A percentile compares a stretch with the other conserved stretches of the same genome.
Evolutionary conservation across 805 yeast species (phyloP).

Genomic region (Candida easanensis): DNA sequence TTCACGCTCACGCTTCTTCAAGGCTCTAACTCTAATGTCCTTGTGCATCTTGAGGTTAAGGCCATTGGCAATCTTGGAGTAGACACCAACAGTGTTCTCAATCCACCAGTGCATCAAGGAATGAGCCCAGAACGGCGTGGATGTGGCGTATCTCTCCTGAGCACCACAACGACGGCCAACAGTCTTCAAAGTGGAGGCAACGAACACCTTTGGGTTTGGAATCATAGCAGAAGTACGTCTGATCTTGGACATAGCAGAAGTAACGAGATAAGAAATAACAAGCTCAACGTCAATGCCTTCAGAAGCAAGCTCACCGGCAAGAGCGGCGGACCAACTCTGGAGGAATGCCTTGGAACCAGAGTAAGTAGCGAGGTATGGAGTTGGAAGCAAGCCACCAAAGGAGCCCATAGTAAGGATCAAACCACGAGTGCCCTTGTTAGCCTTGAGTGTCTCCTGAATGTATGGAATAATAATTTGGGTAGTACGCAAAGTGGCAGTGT

Average conservation of each 20-base stretch:
- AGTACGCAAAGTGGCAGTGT: constrained; percentile 75
- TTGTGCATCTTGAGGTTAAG: constrained; percentile 76
- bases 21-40: constrained; percentile 77
- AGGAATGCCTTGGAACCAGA: constrained; percentile 95
- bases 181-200: constrained; percentile 60
- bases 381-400: constrained; percentile 90
- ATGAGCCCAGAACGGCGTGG: constrained; percentile 92
- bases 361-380: constrained; percentile 89
- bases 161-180: constrained; percentile 90
- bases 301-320: constrained; percentile 77
- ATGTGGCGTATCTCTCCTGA: constrained; percentile 81
- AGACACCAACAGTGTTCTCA: constrained; percentile 79
- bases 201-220: constrained; percentile 83
- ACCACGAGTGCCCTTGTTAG: constrained; percentile 49
- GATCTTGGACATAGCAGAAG: constrained; percentile 94
- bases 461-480: constrained; percentile 77
- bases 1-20: constrained; percentile 62
- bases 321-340: constrained; percentile 88
- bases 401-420: constrained; percentile 94
- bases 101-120: constrained; percentile 86
- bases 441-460: constrained; percentile 52
- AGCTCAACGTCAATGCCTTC: constrained; percentile 81
- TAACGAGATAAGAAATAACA: constrained; percentile 82
- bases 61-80: constrained; percentile 62
- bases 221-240: constrained; percentile 69